These are phyloP conservation scores for Teratosphaeria destructans DNA, from an alignment of 2,329 filamentous ascomycete genomes.

Conservation along the genomic window DNA sequence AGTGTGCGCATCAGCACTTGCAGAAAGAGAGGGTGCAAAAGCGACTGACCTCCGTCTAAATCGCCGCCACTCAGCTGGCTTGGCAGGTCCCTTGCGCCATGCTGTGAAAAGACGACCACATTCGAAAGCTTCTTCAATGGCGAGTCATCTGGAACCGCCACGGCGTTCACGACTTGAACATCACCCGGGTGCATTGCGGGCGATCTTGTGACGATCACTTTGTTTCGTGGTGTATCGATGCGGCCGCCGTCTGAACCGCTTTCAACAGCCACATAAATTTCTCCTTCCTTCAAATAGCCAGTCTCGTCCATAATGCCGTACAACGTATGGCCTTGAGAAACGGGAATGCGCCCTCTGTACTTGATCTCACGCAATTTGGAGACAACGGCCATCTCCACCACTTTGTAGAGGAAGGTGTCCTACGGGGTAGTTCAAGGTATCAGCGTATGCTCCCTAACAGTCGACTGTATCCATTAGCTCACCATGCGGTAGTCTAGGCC, in stretches of 20 bases:
- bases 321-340: constrained; percentile 60
- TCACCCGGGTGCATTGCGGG: constrained; percentile 77
- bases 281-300: constrained; percentile 50
- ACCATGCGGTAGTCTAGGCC: constrained; percentile 49
- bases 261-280: constrained; percentile 58
- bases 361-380: constrained; percentile 64
- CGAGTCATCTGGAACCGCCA: constrained; percentile 48
- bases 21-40: neutral
- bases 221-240: constrained; percentile 26
- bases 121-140: constrained; percentile 56
- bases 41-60: constrained; percentile 54
- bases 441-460: neutral
- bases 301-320: constrained; percentile 83
- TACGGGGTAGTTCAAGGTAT: constrained; percentile 13
- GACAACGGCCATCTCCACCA: constrained; percentile 62
- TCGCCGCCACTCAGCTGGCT: constrained; percentile 74
- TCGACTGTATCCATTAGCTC: neutral
- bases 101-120: constrained; percentile 67
- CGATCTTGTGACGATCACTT: constrained; percentile 61
- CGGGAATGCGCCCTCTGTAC: constrained; percentile 64
- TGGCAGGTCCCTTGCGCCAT: constrained; percentile 62
- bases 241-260: constrained; percentile 20
- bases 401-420: constrained; percentile 59
- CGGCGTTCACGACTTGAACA: constrained; percentile 55
- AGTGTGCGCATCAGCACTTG: neutral